Conservation (phyloP, 2,329 filamentous ascomycete genomes). For the Fusarium miscanthi region DNA sequence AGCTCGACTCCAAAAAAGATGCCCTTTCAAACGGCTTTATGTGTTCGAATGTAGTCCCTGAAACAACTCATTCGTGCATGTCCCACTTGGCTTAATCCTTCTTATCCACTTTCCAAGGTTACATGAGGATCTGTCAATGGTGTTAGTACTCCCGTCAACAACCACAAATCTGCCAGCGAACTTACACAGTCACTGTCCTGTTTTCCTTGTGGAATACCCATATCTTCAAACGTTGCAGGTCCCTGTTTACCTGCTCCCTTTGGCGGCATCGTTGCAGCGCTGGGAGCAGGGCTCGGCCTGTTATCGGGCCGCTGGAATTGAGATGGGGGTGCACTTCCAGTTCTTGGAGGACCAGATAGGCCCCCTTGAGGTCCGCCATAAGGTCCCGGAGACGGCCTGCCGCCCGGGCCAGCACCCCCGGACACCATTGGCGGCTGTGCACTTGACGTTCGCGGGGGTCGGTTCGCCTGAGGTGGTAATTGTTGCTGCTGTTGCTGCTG, state of each 20-base stretch:
- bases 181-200: conserved; percentile 91
- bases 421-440: conserved; percentile 36
- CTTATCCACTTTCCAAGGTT: conserved; percentile 1
- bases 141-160: neutral
- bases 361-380: conserved; percentile 32
- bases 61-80: conserved; percentile 4
- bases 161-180: conserved; percentile 35
- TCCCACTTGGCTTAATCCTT: neutral
- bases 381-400: conserved; percentile 41
- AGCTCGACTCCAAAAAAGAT: conserved; percentile 37
- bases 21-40: conserved; percentile 20
- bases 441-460: conserved; percentile 41
- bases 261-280: conserved; percentile 52
- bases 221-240: conserved; percentile 96
- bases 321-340: conserved; percentile 53
- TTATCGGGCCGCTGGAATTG: conserved; percentile 45
- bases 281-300: conserved; percentile 47
- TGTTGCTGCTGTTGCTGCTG: conserved; percentile 29
- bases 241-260: conserved; percentile 68
- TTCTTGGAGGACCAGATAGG: conserved; percentile 42
- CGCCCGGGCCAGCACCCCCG: conserved; percentile 34
- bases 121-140: conserved; percentile 44
- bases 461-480: conserved; percentile 15
- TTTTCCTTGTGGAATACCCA: conserved; percentile 90
- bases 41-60: conserved; percentile 9